Evolutionary conservation across 1,139 yeast genomes (phyloP).

Genomic region (Trichomonascaceae sp.): DNA sequence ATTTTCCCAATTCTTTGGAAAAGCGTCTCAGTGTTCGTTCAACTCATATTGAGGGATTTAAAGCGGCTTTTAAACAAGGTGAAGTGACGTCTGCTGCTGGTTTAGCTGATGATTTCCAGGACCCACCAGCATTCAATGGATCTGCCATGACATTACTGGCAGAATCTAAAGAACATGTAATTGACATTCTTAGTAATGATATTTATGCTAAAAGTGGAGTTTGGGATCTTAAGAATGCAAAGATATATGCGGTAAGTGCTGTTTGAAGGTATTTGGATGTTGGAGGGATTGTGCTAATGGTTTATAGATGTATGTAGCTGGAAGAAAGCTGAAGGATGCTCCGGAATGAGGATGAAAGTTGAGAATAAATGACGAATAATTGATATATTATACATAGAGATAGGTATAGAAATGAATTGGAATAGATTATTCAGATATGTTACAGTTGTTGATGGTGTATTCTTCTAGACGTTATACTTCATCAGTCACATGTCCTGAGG

Average conservation of each 20-base stretch:
- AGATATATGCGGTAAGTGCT: constrained; percentile 46
- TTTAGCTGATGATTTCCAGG: constrained; percentile 34
- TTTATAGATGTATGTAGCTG: constrained; percentile 3
- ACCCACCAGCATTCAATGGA: constrained; percentile 55
- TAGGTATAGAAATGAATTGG: background rate
- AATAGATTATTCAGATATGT: background rate
- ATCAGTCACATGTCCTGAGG: no score
- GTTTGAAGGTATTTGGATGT: background rate
- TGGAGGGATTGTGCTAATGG: background rate
- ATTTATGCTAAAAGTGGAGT: constrained; percentile 58
- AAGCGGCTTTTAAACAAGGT: constrained; percentile 47
- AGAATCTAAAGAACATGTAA: constrained; percentile 54
- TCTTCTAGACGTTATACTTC: background rate
- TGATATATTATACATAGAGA: background rate
- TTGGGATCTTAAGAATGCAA: constrained; percentile 66
- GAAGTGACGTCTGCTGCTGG: constrained; percentile 49
- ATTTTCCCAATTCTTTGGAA: constrained; percentile 60
- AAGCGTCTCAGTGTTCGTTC: constrained; percentile 43
- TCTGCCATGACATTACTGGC: constrained; percentile 61
- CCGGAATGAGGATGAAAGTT: background rate
- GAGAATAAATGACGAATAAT: background rate
- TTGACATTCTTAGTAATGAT: constrained; percentile 59
- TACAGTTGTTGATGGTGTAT: background rate
- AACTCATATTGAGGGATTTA: constrained; percentile 52
- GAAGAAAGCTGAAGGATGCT: constrained; percentile 1